Conservation (phyloP, 768 basidiomycete species). For the Leucogyrophana mollusca region DNA sequence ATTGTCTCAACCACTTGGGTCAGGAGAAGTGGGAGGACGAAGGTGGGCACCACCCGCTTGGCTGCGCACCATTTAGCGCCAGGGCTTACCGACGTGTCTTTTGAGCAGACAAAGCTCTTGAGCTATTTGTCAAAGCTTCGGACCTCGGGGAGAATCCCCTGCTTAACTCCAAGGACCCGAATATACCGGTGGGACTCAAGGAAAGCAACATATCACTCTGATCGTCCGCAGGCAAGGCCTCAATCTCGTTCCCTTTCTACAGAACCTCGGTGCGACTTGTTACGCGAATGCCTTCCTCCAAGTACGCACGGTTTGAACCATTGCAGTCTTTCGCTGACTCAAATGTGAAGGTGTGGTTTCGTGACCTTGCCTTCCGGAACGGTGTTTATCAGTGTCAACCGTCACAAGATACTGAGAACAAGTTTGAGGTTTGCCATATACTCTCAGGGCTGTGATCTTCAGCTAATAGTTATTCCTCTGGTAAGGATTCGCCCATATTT, state of each 20-base stretch:
- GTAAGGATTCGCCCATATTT: constrained; percentile 74
- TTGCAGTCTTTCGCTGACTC: constrained; percentile 4
- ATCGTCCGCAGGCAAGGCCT: constrained; percentile 4
- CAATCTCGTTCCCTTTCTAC: constrained; percentile 2
- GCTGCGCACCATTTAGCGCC: constrained; percentile 7
- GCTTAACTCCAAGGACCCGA: constrained; percentile 44
- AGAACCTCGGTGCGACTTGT: constrained; percentile 97
- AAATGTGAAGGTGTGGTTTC: constrained; percentile 79
- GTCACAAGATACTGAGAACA: constrained; percentile 43
- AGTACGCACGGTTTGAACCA: constrained; percentile 36
- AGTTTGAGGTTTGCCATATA: constrained; percentile 39
- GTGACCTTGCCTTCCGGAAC: constrained; percentile 75
- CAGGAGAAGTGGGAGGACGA: constrained; percentile 79
- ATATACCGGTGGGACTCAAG: constrained; percentile 74
- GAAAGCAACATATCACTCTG: constrained; percentile 33
- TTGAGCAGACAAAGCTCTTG: constrained; percentile 45
- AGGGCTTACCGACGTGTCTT: constrained; percentile 11
- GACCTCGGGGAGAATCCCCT: constrained; percentile 58
- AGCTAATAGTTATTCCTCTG: not conserved
- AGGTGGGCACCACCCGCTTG: constrained; percentile 40
- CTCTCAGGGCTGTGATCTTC: not conserved
- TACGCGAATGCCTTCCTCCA: constrained; percentile 96
- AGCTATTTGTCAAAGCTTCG: constrained; percentile 49
- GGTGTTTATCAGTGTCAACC: constrained; percentile 81
- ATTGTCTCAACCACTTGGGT: constrained; percentile 86